Evolutionary conservation across 1,284 basidiomycete species (phyloP).

Genomic region (Fomitopsis palustris): DNA sequence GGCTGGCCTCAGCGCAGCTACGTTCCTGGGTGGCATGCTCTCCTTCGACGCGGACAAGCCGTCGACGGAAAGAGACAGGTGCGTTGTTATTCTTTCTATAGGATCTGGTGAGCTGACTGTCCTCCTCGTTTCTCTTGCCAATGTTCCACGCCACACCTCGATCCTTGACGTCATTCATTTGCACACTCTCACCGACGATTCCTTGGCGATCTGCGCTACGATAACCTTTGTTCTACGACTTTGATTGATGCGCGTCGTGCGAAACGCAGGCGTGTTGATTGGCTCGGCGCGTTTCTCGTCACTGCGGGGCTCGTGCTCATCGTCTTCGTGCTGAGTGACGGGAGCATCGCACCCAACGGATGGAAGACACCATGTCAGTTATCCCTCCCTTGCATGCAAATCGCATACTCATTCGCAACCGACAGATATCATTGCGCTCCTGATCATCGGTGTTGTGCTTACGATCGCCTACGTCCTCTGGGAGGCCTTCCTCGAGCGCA

Average conservation of each 20-base stretch:
- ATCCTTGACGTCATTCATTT: background rate
- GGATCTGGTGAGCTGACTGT: background rate
- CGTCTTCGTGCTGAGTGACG: constrained; percentile 78
- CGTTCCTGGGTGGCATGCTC: constrained; percentile 38
- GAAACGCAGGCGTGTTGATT: constrained; percentile 59
- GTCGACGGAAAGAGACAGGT: constrained; percentile 42
- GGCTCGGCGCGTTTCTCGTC: constrained; percentile 75
- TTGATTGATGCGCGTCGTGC: background rate
- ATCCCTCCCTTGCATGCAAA: background rate
- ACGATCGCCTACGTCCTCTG: constrained; percentile 62
- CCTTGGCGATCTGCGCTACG: background rate
- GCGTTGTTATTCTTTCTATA: background rate
- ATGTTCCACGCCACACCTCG: background rate
- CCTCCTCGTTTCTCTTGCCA: no score
- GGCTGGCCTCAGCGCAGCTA: constrained; percentile 41
- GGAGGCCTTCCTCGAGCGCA: constrained; percentile 60
- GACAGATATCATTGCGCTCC: constrained; percentile 55
- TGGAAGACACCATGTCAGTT: constrained; percentile 74
- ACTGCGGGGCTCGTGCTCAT: constrained; percentile 77
- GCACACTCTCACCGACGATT: background rate
- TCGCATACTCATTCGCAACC: background rate
- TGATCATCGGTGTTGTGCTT: constrained; percentile 61
- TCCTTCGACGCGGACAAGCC: constrained; percentile 43
- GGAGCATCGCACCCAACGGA: constrained; percentile 61
- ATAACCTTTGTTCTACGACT: background rate